Evolutionary conservation across 2,329 filamentous ascomycete species (phyloP).

Genomic region (Exophiala sp.): DNA sequence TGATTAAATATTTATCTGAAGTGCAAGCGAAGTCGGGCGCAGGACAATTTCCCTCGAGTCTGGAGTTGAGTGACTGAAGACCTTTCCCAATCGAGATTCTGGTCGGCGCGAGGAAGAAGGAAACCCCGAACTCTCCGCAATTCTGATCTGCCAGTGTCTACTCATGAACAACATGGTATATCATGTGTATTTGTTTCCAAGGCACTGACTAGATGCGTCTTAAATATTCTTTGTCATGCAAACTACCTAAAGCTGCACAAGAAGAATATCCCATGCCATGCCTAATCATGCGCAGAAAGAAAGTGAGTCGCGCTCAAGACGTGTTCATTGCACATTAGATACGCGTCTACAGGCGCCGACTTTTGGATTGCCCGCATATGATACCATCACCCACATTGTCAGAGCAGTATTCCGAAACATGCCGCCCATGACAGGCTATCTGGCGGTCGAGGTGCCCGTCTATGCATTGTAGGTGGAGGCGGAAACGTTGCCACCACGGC

Average conservation of each 20-base stretch:
- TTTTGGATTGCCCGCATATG: background rate
- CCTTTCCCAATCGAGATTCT: background rate
- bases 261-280: background rate
- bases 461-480: constrained; percentile 98
- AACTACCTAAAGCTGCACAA: constrained; percentile 5
- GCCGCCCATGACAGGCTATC: background rate
- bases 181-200: background rate
- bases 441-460: constrained; percentile 26
- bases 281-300: constrained; percentile 1
- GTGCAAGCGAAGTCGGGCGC: constrained; percentile 1
- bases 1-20: constrained; percentile 5
- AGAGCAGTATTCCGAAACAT: no score
- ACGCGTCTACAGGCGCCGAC: background rate
- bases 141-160: background rate
- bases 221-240: background rate
- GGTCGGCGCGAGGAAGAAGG: background rate
- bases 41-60: constrained; percentile 10
- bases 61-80: constrained; percentile 2
- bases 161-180: background rate
- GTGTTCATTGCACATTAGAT: background rate
- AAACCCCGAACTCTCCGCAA: background rate
- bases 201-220: background rate
- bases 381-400: background rate
- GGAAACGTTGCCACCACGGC: constrained; percentile 92
- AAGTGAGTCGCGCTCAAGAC: background rate